A percentile compares a stretch with the other conserved stretches of the same genome.
Conservation (phyloP, 352 stramenopile genomes). For the Lagenidium sp. region DNA sequence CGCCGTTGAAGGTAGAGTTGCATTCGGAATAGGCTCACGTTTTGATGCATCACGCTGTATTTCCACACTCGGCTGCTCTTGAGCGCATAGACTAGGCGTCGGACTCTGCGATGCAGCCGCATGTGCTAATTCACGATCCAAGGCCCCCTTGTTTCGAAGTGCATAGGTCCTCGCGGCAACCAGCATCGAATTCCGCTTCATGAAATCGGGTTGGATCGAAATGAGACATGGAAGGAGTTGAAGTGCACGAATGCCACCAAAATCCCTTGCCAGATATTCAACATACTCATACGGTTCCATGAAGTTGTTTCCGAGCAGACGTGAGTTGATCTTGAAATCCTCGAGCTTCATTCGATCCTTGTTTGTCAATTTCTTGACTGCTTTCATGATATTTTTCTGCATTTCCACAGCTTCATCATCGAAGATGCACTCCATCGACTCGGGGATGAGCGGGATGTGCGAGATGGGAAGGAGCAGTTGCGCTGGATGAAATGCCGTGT, state of each 20-base stretch:
- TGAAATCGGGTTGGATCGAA: slow-evolving; percentile 45
- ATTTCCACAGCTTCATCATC: slow-evolving; percentile 49
- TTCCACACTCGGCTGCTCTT: too few relatives aligned
- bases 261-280: slow-evolving; percentile 48
- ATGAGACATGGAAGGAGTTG: slow-evolving; percentile 59
- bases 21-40: too few relatives aligned
- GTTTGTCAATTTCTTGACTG: slow-evolving; percentile 56
- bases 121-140: slow-evolving; percentile 15
- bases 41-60: too few relatives aligned
- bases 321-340: slow-evolving; percentile 79
- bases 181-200: slow-evolving; percentile 48
- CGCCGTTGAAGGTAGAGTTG: too few relatives aligned
- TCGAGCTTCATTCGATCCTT: slow-evolving; percentile 45
- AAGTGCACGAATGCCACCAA: slow-evolving; percentile 44
- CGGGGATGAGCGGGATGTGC: slow-evolving; percentile 31
- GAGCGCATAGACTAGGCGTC: background rate
- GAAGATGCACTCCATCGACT: slow-evolving; percentile 48
- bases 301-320: slow-evolving; percentile 69
- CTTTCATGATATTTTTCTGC: slow-evolving; percentile 67
- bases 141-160: slow-evolving; percentile 23
- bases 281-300: slow-evolving; percentile 67
- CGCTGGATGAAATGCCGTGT: slow-evolving; percentile 45
- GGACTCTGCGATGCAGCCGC: background rate
- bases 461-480: slow-evolving; percentile 38
- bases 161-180: slow-evolving; percentile 41